Conservation (phyloP, 805 yeast genomes). For the Hyphopichia homilentoma region DNA sequence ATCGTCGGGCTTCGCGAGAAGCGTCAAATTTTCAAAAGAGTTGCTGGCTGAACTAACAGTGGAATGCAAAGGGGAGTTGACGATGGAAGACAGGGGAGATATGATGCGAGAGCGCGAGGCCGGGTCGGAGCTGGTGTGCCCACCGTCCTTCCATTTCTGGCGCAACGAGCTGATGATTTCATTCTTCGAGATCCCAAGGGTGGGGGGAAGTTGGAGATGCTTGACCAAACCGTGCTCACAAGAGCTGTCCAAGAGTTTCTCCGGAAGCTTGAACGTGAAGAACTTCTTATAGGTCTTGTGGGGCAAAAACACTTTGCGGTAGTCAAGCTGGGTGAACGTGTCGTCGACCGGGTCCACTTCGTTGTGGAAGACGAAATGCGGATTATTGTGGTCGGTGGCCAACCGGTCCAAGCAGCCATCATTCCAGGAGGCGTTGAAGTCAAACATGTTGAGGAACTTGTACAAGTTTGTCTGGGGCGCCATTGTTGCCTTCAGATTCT, state of each 20-base stretch:
- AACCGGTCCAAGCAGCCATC: conserved; percentile 30
- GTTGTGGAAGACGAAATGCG: conserved; percentile 18
- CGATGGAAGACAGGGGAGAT: background rate
- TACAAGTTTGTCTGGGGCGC: conserved; percentile 16
- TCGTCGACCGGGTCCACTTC: conserved; percentile 31
- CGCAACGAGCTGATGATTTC: conserved; percentile 23
- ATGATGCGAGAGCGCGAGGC: too few relatives aligned
- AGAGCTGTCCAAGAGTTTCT: conserved; percentile 29
- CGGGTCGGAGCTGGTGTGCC: background rate
- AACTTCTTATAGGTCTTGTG: conserved; percentile 35
- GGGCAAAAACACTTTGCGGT: conserved; percentile 24
- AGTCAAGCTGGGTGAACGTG: conserved; percentile 20
- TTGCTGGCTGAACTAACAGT: background rate
- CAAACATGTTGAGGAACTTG: conserved; percentile 37
- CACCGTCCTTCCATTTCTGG: conserved; percentile 19
- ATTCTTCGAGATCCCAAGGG: conserved; percentile 30
- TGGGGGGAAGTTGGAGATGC: conserved; percentile 36
- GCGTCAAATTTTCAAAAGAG: background rate
- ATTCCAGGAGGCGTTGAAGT: conserved; percentile 40
- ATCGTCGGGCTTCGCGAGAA: background rate
- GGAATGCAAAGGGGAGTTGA: background rate
- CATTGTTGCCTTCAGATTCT: conserved; percentile 12
- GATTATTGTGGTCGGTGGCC: conserved; percentile 26
- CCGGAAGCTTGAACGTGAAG: conserved; percentile 37
- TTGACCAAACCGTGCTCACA: conserved; percentile 34